Conservation (phyloP, 2,329 filamentous ascomycete genomes). For the Penicillium sp. region DNA sequence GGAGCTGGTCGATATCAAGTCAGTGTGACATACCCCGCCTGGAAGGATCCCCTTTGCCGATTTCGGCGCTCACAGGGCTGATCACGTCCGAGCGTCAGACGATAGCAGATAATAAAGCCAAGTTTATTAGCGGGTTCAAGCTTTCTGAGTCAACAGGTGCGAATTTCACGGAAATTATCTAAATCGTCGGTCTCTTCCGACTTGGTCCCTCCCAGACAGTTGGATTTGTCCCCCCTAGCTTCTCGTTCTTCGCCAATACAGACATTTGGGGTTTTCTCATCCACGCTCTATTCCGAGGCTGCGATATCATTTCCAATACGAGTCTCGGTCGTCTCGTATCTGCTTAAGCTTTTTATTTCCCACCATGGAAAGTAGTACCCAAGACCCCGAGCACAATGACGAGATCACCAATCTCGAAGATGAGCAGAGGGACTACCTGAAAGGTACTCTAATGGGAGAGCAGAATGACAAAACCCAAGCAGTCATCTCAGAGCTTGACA, state of each 20-base stretch:
- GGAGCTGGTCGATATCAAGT: neutral
- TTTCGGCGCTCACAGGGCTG: neutral
- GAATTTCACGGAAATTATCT: no score
- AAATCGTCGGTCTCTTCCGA: no score
- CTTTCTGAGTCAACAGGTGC: no score
- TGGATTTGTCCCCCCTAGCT: no score
- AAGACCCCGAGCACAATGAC: neutral
- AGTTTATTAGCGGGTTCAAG: no score
- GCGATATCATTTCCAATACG: no score
- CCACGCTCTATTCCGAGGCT: no score
- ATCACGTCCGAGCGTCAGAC: neutral
- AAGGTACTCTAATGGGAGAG: neutral
- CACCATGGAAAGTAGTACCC: neutral
- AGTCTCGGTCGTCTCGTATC: no score
- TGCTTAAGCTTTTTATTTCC: neutral
- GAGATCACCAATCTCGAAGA: neutral
- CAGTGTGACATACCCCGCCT: neutral
- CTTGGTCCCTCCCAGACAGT: no score
- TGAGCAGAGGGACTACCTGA: neutral
- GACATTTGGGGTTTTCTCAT: no score
- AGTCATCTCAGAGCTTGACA: conserved; percentile 3
- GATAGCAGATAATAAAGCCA: no score
- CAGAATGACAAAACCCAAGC: neutral
- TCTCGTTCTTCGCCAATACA: no score
- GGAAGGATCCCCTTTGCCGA: neutral